phyloP scores from a whole-genome alignment of 1,284 basidiomycete genomes.

The Papiliotrema flavescens region DNA sequence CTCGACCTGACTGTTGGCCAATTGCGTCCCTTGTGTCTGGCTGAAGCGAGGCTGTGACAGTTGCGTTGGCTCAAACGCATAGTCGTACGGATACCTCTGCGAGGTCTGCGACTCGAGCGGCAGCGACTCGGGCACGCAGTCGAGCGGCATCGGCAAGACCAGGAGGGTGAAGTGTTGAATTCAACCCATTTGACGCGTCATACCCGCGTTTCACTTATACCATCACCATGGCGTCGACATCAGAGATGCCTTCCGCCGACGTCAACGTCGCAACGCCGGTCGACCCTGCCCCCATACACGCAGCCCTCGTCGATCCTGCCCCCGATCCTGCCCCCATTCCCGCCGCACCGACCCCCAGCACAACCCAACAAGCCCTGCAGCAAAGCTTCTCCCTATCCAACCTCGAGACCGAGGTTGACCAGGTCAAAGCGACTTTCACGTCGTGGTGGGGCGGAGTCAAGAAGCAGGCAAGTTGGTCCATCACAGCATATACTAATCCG shows the following conservation, averaged over 20 bases:
- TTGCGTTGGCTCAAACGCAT: conserved; percentile 41
- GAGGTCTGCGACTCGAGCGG: conserved; percentile 20
- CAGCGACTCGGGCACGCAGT: conserved; percentile 24
- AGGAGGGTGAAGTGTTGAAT: background rate
- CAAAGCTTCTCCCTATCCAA: conserved; percentile 51
- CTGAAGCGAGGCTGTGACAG: conserved; percentile 36
- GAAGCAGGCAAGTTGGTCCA: conserved; percentile 65
- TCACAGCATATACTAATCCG: background rate
- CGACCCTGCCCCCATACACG: too few species aligned
- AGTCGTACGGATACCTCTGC: conserved; percentile 24
- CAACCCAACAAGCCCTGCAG: conserved; percentile 48
- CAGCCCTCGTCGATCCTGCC: background rate
- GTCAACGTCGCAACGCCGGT: too few species aligned
- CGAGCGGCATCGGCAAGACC: conserved; percentile 13
- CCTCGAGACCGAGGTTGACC: conserved; percentile 78
- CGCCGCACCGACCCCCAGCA: conserved; percentile 1
- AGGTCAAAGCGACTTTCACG: conserved; percentile 76
- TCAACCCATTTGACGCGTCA: too few species aligned
- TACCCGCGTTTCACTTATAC: too few species aligned
- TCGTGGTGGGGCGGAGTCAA: conserved; percentile 75
- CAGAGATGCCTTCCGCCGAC: too few species aligned
- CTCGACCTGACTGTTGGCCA: conserved; percentile 39
- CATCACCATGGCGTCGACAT: too few species aligned
- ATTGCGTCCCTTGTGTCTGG: conserved; percentile 35
- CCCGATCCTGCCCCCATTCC: background rate